These are phyloP conservation scores for Lactifluus volemus DNA, from an alignment of 768 basidiomycete genomes.

Conservation along the genomic window DNA sequence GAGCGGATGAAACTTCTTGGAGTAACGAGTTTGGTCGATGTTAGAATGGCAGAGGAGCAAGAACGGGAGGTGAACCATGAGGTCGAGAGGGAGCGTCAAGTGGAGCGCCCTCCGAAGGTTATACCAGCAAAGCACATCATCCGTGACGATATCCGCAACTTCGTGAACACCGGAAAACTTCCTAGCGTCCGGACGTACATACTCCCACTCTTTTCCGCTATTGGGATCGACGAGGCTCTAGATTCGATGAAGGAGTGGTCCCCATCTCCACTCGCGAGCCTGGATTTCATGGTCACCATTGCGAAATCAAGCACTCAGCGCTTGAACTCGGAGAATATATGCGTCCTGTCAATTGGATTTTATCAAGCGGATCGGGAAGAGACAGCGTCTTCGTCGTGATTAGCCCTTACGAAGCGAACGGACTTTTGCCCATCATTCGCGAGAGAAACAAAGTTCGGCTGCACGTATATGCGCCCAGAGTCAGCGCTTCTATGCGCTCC, in stretches of 20 bases:
- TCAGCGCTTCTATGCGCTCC: neutral
- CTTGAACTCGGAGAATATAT: conserved; percentile 5
- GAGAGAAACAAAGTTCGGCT: neutral
- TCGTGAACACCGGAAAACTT: conserved; percentile 3
- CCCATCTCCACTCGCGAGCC: conserved; percentile 4
- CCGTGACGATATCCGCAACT: neutral
- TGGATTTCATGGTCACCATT: conserved; percentile 4
- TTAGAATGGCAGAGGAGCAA: conserved; percentile 12
- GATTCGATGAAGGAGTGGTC: neutral
- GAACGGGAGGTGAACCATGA: conserved; percentile 16
- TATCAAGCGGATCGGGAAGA: conserved; percentile 7
- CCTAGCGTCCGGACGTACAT: neutral
- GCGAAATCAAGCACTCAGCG: neutral
- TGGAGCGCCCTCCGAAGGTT: conserved; percentile 1
- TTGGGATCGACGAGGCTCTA: neutral
- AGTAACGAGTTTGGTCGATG: neutral
- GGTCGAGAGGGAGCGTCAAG: conserved; percentile 7
- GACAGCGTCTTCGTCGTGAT: neutral
- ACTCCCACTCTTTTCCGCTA: neutral
- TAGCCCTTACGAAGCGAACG: too few species aligned
- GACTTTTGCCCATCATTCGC: conserved; percentile 6
- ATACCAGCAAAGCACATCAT: neutral
- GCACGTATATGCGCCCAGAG: conserved; percentile 9
- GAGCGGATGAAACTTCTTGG: conserved; percentile 9
- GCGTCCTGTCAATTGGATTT: neutral